These are phyloP conservation scores for Backusella sp. DNA, from an alignment of 192 early-diverging fungal genomes.

Conservation along the genomic window DNA sequence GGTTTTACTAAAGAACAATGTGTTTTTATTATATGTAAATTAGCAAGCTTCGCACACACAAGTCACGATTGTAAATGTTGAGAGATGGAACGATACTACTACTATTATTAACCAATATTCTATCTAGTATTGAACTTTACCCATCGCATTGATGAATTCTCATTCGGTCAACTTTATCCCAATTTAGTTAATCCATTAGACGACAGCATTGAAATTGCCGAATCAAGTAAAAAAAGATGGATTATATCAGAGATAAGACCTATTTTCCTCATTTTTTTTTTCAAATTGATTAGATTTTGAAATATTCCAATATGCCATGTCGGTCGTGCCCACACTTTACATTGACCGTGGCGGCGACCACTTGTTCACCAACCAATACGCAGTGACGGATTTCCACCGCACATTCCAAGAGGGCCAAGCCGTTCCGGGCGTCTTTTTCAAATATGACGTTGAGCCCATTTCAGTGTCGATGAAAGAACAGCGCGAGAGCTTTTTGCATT, in stretches of 20 bases:
- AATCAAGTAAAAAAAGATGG: slow-evolving; percentile 38
- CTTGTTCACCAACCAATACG: slow-evolving; percentile 91
- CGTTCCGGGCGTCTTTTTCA: slow-evolving; percentile 77
- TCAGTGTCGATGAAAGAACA: slow-evolving; percentile 74
- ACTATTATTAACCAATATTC: not conserved
- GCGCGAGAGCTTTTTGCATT: slow-evolving; percentile 59
- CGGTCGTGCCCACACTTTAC: slow-evolving; percentile 76
- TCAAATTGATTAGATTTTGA: slow-evolving; percentile 51
- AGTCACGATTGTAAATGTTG: slow-evolving; percentile 58
- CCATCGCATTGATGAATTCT: slow-evolving; percentile 88
- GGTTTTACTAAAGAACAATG: too few species aligned
- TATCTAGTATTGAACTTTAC: slow-evolving; percentile 86
- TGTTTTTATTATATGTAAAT: not conserved
- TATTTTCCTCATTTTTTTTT: not conserved
- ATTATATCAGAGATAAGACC: not conserved
- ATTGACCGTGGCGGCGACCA: slow-evolving; percentile 54
- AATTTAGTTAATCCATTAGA: slow-evolving; percentile 87
- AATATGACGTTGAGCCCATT: slow-evolving; percentile 91
- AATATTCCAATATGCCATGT: slow-evolving; percentile 86
- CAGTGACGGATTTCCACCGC: slow-evolving; percentile 79
- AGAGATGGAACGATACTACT: not conserved
- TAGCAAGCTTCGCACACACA: slow-evolving; percentile 53
- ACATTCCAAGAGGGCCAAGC: slow-evolving; percentile 29
- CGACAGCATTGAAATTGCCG: slow-evolving; percentile 66
- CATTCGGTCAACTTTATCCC: slow-evolving; percentile 86